Evolutionary conservation across 2,329 filamentous ascomycete genomes (phyloP).

Genomic region (Venturiaceae sp.): DNA sequence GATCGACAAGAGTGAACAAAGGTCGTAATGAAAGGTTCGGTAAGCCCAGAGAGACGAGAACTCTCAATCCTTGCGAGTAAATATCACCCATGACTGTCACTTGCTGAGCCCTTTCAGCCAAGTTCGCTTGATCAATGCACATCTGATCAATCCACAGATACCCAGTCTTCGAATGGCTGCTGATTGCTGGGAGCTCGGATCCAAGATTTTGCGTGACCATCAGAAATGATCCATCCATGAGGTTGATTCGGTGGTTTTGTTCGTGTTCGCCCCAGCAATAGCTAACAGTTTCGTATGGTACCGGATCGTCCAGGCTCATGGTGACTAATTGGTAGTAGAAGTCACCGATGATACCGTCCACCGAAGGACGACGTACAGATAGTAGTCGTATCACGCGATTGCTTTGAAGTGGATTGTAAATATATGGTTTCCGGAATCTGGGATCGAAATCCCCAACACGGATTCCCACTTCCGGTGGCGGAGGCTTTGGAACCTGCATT

Average conservation of each 20-base stretch:
- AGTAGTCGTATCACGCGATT: slow-evolving; percentile 6
- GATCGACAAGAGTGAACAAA: slow-evolving; percentile 4
- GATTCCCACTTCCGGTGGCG: slow-evolving; percentile 2
- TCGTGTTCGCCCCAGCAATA: slow-evolving; percentile 3
- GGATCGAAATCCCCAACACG: slow-evolving; percentile 7
- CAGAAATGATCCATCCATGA: slow-evolving; percentile 7
- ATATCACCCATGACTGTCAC: slow-evolving; percentile 10
- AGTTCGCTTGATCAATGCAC: slow-evolving; percentile 11
- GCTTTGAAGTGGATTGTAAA: slow-evolving; percentile 5
- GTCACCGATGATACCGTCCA: slow-evolving; percentile 1
- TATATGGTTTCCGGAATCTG: slow-evolving; percentile 1
- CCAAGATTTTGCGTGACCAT: slow-evolving; percentile 2
- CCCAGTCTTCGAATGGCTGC: slow-evolving; percentile 5
- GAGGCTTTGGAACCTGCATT: neutral
- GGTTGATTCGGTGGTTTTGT: neutral
- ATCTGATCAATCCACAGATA: slow-evolving; percentile 11
- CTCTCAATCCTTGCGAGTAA: neutral
- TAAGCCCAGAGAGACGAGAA: neutral
- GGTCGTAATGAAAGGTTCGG: neutral
- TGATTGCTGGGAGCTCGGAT: neutral
- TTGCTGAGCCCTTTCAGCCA: slow-evolving; percentile 7
- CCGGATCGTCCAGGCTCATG: slow-evolving; percentile 6
- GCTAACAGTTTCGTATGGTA: slow-evolving; percentile 5
- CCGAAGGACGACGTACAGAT: slow-evolving; percentile 1
- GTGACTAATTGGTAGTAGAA: slow-evolving; percentile 7